Evolutionary conservation across 805 yeast genomes (phyloP).

Genomic region (Debaryomyces castellii): DNA sequence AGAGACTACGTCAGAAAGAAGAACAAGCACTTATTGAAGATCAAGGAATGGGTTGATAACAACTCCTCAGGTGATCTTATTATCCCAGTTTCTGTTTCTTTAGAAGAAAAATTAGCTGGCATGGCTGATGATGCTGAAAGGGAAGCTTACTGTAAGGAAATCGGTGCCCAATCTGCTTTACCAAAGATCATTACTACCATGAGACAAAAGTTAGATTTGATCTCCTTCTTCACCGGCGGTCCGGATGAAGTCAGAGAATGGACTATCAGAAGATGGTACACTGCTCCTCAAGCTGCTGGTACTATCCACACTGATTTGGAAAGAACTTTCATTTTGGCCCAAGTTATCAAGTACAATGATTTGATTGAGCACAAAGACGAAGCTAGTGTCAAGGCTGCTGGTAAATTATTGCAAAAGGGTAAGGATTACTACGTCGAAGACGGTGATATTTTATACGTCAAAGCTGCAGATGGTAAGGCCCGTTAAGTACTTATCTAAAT

Average conservation of each 20-base stretch:
- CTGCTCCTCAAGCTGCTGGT: conserved; percentile 99
- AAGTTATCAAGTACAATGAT: conserved; percentile 84
- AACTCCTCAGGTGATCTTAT: conserved; percentile 83
- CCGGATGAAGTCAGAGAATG: conserved; percentile 97
- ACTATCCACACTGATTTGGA: conserved; percentile 96
- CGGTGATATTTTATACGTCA: conserved; percentile 88
- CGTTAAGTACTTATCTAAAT: conserved; percentile 27
- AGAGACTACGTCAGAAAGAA: conserved; percentile 82
- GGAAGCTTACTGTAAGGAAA: conserved; percentile 68
- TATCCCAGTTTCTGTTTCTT: conserved; percentile 88
- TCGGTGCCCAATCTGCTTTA: conserved; percentile 76
- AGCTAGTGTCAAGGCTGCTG: conserved; percentile 76
- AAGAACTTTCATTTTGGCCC: conserved; percentile 91
- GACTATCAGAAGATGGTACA: conserved; percentile 90
- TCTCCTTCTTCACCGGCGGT: conserved; percentile 95
- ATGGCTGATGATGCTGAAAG: conserved; percentile 85
- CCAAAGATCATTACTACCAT: conserved; percentile 83
- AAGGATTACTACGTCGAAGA: conserved; percentile 94
- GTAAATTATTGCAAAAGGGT: conserved; percentile 89
- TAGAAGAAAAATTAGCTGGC: conserved; percentile 88
- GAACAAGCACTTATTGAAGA: conserved; percentile 79
- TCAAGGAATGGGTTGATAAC: conserved; percentile 87
- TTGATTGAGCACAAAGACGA: conserved; percentile 75
- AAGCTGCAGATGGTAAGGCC: conserved; percentile 91
- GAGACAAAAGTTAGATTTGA: conserved; percentile 83